Conservation (phyloP, 208 protist species). For the Trichomonas vaginalis region DNA sequence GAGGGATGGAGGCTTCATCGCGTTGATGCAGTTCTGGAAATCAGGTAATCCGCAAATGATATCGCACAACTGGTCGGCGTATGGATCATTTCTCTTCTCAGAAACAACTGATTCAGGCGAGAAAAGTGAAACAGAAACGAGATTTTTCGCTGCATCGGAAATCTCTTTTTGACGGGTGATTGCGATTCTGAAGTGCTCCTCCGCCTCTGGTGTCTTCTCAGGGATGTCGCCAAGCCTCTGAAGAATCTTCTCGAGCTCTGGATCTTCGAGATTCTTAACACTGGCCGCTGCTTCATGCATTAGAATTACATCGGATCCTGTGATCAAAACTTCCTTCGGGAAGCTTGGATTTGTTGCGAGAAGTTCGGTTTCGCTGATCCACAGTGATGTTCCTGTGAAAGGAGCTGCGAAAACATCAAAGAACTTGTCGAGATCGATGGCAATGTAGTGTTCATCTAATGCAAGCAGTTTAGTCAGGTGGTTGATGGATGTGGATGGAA, state of each 20-base stretch:
- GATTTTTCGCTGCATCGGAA: background rate
- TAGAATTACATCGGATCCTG: background rate
- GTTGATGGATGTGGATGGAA: background rate
- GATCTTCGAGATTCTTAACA: background rate
- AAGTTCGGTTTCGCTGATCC: background rate
- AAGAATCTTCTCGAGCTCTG: background rate
- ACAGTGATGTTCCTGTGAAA: background rate
- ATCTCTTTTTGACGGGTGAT: background rate
- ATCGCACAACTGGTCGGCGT: background rate
- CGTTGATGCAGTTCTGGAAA: background rate
- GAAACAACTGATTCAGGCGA: background rate
- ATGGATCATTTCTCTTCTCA: background rate
- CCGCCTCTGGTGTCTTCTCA: background rate
- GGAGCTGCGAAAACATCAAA: background rate
- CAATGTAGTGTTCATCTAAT: background rate
- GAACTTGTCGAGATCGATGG: background rate
- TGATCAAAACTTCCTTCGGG: background rate
- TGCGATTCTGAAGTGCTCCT: background rate
- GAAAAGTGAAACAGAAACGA: background rate
- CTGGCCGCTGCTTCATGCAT: background rate
- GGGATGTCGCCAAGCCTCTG: background rate
- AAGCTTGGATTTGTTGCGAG: background rate
- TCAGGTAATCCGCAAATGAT: background rate
- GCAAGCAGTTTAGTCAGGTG: background rate
- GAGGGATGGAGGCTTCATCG: background rate